phyloP scores from a whole-genome alignment of 352 stramenopile species.

The Globisporangium heterothallicum region DNA sequence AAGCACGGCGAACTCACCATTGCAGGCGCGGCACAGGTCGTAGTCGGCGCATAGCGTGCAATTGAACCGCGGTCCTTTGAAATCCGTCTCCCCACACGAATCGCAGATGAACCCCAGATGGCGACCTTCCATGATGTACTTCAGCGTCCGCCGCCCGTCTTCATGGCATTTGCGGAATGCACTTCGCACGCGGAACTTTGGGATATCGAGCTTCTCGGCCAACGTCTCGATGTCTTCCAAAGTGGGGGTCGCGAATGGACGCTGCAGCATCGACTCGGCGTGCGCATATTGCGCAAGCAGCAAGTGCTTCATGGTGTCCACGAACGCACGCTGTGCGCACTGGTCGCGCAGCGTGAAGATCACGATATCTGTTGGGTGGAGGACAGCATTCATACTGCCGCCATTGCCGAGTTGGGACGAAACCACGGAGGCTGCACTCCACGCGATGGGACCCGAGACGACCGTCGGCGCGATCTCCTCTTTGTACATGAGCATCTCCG shows the following conservation, averaged over 20 bases:
- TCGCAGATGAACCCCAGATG: constrained; percentile 83
- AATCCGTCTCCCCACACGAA: constrained; percentile 75
- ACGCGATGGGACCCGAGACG: constrained; percentile 41
- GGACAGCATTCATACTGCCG: too few relatives aligned
- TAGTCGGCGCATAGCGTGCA: constrained; percentile 76
- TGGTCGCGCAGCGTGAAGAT: constrained; percentile 33
- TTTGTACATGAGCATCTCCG: constrained; percentile 57
- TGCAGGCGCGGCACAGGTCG: constrained; percentile 57
- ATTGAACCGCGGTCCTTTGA: constrained; percentile 68
- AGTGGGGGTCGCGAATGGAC: constrained; percentile 24
- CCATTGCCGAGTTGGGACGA: constrained; percentile 11
- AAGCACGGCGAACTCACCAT: constrained; percentile 46
- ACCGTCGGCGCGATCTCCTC: constrained; percentile 71
- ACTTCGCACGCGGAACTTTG: constrained; percentile 74
- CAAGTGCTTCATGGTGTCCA: constrained; percentile 21
- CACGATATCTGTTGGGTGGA: constrained; percentile 60
- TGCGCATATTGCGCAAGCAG: constrained; percentile 34
- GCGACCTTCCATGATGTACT: constrained; percentile 79
- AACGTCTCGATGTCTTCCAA: constrained; percentile 59
- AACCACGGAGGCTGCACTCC: constrained; percentile 8
- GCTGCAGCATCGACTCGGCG: constrained; percentile 30
- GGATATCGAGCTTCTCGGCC: constrained; percentile 66
- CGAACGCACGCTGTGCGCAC: constrained; percentile 21
- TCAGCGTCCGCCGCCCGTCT: constrained; percentile 50
- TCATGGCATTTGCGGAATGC: constrained; percentile 77